Base-by-base conservation (phyloP, 768 basidiomycete genomes). In the Tricholoma hemisulphureum region DNA sequence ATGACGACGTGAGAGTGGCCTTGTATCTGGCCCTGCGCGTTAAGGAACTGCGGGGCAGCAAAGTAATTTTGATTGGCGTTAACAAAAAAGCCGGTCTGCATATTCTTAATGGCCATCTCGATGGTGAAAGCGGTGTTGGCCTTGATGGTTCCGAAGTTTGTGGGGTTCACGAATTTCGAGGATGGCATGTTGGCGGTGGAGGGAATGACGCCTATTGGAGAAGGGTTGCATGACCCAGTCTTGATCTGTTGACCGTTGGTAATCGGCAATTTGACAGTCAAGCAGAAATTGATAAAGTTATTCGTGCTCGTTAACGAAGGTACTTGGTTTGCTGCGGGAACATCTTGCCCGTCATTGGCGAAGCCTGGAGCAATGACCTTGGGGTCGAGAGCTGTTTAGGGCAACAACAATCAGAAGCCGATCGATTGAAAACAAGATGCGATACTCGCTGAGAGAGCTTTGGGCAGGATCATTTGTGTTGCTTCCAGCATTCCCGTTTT, bases 211-310 rank as follows among this genome's bases (percentile, higher is more conserved):
- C 79, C 79, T 67, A 82, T 75, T 39, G 66, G 66, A 11, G 66
- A 62, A 21, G 66, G 66, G 54, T 67, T 67, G 53, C 66, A 67
- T 9, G 66, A 67, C 45, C 66, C 66, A 11, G 60, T 61, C 14
- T 62, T 67, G 31, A 67, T 56, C 53, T 67, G 76, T 57, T 72
- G 60, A 28, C 80, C 81, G 63, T 82, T 80, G 52, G 88, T 88
- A 56, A 87, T 73, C 10, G 85, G 79, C 52, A 80, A 68, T 51
- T 78, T 63, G 4, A 78, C 67, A 6, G 80, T 75, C 35, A 71
- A 61, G 65, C 77, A 80, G 62, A 74, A 76, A 70, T 79, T 77
- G 69, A 81, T 78, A 65, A 78, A 83, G 70, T 83, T 83, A 69
- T 83, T 80, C 26, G 71, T 71, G 24, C 76, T 77, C 7, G 79